Base-by-base conservation (phyloP, 208 protist species). In the Willaertia magna region DNA sequence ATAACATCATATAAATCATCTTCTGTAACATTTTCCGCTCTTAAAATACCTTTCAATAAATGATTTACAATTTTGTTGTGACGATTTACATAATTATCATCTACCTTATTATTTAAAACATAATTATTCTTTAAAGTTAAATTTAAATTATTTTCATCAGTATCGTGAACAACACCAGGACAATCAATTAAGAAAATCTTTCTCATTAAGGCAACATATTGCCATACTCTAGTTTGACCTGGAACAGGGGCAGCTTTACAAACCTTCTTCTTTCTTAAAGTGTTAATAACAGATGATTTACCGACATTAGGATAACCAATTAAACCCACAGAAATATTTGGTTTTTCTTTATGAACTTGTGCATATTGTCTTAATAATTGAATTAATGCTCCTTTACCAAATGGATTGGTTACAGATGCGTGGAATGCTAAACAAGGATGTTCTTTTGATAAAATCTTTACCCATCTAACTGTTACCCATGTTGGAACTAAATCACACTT, bases 181-280 rank as follows among this genome's bases (percentile, higher is more conserved):
- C 98, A 99, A 93, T 99, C 99, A 87, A 99, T 99, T 7, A 99
- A 90, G 87, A 97, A 99, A 84, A 99, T 99, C 76, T 91, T 91
- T 61, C 95, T 93, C 61, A 98, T 98, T 20, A 99, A 92, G 2
- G 96, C 96, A 47, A 99, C 96, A 90, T 99, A 99, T 91, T 99
- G 98, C 98, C 98, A 99, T 40, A 99, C 97, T 88, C 99, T 99
- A n/a, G 99, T 99, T 90, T 99, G 96, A 48, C 99, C 99, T 14
- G 99, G 97, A 87, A 99, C 97, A 11, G 99, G 99, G 0, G 99
- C 98, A 39, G 98, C 97, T 85, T 98, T 99, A 93, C 98, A 99
- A 46, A 98, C 97, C 49, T 94, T 91, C 88, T 99, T 98, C n/a
- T 90, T 89, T n/a, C 94, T 91, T 0, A 99, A 91, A 2, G 98